A percentile compares a stretch with the other conserved stretches of the same genome.
These are phyloP conservation scores for Vaccinium darrowii DNA, from an alignment of 148 eudicot genomes.

Conservation along the genomic window DNA sequence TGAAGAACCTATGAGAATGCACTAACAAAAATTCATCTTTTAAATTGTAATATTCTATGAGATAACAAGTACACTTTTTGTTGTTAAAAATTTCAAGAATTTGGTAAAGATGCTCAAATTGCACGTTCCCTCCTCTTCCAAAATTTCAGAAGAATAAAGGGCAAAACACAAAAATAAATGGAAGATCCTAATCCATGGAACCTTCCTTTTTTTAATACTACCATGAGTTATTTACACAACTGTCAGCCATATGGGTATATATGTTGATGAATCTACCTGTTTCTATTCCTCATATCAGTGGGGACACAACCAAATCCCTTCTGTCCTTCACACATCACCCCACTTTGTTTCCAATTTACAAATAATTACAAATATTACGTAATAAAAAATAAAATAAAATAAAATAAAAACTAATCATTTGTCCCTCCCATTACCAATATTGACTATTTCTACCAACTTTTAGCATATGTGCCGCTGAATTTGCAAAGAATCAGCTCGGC, in stretches of 20 bases:
- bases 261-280: not conserved
- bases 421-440: not conserved
- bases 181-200: not conserved
- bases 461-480: not conserved
- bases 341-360: not conserved
- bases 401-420: not conserved
- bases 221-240: not conserved
- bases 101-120: constrained; percentile 2
- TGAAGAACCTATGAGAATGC: not conserved
- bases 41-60: not conserved
- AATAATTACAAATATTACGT: not conserved
- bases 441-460: not conserved
- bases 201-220: not conserved
- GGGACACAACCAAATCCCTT: not conserved
- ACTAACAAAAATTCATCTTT: not conserved
- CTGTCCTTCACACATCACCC: not conserved
- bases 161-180: not conserved
- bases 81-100: not conserved
- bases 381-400: too few species aligned
- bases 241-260: not conserved
- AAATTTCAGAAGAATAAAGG: not conserved
- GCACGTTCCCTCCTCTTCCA: not conserved
- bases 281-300: not conserved
- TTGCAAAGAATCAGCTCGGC: not conserved
- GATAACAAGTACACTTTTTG: not conserved